Evolutionary conservation across 768 basidiomycete genomes (phyloP).

Genomic region (Tulasnella sp.): DNA sequence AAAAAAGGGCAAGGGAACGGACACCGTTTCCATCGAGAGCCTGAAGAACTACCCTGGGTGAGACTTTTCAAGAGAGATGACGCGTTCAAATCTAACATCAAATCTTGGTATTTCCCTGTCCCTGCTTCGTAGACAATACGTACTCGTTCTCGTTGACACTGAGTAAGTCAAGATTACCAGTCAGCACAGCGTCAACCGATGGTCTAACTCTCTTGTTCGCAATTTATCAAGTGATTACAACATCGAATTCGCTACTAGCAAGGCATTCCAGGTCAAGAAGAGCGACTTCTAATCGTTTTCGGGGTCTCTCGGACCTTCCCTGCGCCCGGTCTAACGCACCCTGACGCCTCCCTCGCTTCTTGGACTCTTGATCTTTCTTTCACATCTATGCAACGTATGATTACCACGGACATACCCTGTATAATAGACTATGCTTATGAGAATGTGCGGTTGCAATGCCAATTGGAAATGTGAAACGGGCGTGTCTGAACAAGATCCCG

Average conservation of each 20-base stretch:
- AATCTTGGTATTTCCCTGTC: neutral
- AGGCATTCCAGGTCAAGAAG: neutral
- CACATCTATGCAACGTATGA: neutral
- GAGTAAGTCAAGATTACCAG: neutral
- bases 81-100: neutral
- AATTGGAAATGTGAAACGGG: too few species aligned
- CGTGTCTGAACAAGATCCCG: too few species aligned
- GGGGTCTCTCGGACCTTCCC: neutral
- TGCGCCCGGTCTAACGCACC: neutral
- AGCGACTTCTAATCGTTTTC: neutral
- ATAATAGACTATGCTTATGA: too few species aligned
- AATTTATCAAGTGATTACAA: neutral
- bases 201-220: neutral
- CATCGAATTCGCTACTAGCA: neutral
- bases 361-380: neutral
- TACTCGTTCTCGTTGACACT: neutral
- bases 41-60: neutral
- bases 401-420: too few species aligned
- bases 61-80: neutral
- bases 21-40: neutral
- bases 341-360: neutral
- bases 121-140: neutral
- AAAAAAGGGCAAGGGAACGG: neutral
- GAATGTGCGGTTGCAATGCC: too few species aligned
- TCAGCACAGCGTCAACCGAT: neutral